Evolutionary conservation across 768 basidiomycete genomes (phyloP), one percentile per base, ranked within the genome.

Genomic region (Mycena vitilis): DNA sequence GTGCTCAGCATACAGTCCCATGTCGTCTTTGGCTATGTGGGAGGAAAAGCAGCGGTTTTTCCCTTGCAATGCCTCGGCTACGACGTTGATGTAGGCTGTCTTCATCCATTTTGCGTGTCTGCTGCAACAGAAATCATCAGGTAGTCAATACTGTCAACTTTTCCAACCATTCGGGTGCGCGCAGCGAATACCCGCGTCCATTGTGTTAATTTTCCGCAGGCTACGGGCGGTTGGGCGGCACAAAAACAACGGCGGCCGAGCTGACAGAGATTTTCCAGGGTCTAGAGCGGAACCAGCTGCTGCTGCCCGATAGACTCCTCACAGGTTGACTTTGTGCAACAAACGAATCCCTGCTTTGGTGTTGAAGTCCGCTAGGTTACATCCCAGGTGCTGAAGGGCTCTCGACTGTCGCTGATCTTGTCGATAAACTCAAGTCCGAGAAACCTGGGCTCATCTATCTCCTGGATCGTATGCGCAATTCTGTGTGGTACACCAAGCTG

Each of bases 1-100:
- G 87, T 99, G 11, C 84, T 98, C 48, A 95, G 94, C 73, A 88
- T 98, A 57, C 97, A 99, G 74, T 95, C 93, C 3, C 97, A 98
- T 74, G 97, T 98, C 65, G 89, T 92, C 12, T 95, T 91, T 71
- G 97, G 97, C 55, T 98, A 97, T 75, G 97, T 96, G 9, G 97
- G 96, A 65, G 90, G 91, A 34, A 93, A 93, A 76, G 91, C 91
- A 11, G 91, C 92, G 0, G 86, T 89, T 7, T 93, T 92, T 73
- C 90, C 91, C 1, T 88, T 89, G 71, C 97, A 88, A 84, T 94
- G 85, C 68, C 87, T 99, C 52, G 97, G 95, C 13, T 99, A 92
- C 79, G 95, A 99, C 72, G 96, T 99, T 52, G 98, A 99, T 83
- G 95, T 95, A 78, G 79, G 87, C 57, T 40, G 58, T 47, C 37